Base-by-base conservation (phyloP, 371 early-diverging fungal genomes). In the Apophysomyces sp. region DNA sequence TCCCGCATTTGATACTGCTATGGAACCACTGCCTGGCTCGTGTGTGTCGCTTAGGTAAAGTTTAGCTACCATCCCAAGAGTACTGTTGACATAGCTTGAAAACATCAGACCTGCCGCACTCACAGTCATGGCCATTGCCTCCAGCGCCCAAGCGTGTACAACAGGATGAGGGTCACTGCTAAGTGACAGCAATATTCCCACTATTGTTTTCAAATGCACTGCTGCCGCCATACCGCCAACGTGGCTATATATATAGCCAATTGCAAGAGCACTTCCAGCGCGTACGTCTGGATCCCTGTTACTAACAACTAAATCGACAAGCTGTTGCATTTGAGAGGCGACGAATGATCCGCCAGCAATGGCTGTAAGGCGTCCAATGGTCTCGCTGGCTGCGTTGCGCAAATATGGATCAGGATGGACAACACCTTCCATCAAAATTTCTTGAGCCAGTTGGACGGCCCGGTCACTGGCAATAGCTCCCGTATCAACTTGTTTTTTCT, bases 71-170 rank as follows among this genome's bases (percentile, higher is more conserved):
- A 95, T 83, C 2, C 89, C 85, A 9, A 98, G 77, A 0, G 97
- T 95, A 44, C 93, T 89, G 36, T 89, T 90, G 8, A 94, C 95
- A 74, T 89, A 94, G 0, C 90, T 88, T 12, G 89, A 92, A 66
- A 92, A 98, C 92, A 96, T 93, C 15, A 90, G 73, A 0, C 97
- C 97, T 4, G 97, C 92, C 12, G 95, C 90, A 57, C 92, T 85
- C 12, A 96, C 89, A 0, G 93, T 94, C 73, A 93, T 80, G 15
- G 94, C 89, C 62, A 98, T 79, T 0, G 97, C 87, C 36, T 90
- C 86, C 15, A 97, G 67, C 0, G 97, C 96, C 96, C 97, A 97
- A 1, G 89, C 86, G 69, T 98, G 97, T 3, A 98, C 97, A 0
- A 96, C 77, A 0, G 98, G 94, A 66, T 98, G 95, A 1, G 93